These are phyloP conservation scores for Quercus engelmannii DNA, from an alignment of 306 rosid genomes.

Conservation along the genomic window DNA sequence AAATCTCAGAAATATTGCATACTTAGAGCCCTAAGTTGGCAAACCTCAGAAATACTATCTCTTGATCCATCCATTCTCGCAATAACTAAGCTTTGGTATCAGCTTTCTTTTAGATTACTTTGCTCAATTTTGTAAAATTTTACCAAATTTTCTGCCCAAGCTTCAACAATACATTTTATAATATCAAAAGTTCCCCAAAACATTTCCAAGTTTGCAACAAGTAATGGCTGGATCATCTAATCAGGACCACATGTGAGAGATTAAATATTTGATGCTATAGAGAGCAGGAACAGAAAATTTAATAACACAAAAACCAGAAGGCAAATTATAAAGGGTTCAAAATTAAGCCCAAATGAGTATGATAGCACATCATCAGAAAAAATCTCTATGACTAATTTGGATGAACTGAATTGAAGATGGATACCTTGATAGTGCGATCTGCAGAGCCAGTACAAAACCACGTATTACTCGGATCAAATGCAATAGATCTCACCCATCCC, in stretches of 20 bases:
- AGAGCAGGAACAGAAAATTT: background rate
- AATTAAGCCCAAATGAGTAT: background rate
- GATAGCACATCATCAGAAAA: background rate
- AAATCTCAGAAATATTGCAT: background rate
- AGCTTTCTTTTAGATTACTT: background rate
- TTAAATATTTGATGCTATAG: background rate
- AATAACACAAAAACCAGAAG: background rate
- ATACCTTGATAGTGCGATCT: slow-evolving; percentile 99
- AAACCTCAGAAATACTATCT: background rate
- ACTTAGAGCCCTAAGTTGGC: background rate
- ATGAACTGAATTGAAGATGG: slow-evolving; percentile 15
- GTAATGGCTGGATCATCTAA: background rate
- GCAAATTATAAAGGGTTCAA: background rate
- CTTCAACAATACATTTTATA: background rate
- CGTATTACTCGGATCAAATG: slow-evolving; percentile 93
- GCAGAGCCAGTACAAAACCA: slow-evolving; percentile 99
- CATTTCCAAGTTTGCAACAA: background rate
- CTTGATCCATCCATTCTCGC: background rate
- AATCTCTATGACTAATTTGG: background rate
- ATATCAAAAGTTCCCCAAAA: background rate
- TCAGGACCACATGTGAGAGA: background rate
- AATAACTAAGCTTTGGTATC: background rate
- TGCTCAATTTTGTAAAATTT: background rate
- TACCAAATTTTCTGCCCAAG: background rate
- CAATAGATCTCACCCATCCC: slow-evolving; percentile 98